Evolutionary conservation across 1,284 basidiomycete genomes (phyloP).

Genomic region (Vanrija pseudolonga): DNA sequence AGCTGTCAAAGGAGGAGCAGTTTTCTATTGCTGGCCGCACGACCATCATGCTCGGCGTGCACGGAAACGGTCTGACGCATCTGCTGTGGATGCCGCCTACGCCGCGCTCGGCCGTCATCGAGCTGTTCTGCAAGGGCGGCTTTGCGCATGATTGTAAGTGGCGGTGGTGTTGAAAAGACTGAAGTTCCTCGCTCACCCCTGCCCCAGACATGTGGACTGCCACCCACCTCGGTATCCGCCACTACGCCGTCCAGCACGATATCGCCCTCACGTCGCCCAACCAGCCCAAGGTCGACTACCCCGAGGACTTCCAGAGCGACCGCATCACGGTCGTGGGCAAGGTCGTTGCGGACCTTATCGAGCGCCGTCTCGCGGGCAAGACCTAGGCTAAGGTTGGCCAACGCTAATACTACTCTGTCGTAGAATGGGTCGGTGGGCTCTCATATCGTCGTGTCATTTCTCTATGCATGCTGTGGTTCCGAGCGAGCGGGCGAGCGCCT

Average conservation of each 20-base stretch:
- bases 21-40: slow-evolving; percentile 45
- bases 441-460: no score
- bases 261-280: slow-evolving; percentile 56
- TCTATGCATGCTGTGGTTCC: no score
- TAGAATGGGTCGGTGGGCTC: no score
- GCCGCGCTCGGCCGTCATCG: slow-evolving; percentile 47
- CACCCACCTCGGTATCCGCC: slow-evolving; percentile 46
- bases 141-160: slow-evolving; percentile 46
- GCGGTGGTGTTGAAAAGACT: slow-evolving; percentile 2
- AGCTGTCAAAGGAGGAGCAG: slow-evolving; percentile 47
- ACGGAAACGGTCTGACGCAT: slow-evolving; percentile 50
- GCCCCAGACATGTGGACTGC: slow-evolving; percentile 47
- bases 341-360: slow-evolving; percentile 76
- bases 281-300: slow-evolving; percentile 60
- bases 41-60: slow-evolving; percentile 51
- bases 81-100: slow-evolving; percentile 50
- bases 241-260: slow-evolving; percentile 48
- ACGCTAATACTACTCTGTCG: no score
- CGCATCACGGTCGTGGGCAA: slow-evolving; percentile 71
- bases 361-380: slow-evolving; percentile 88
- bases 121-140: slow-evolving; percentile 47
- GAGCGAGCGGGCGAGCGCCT: no score
- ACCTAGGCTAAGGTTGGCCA: slow-evolving; percentile 54
- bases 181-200: no score
- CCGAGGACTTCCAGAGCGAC: slow-evolving; percentile 69